Base-by-base conservation (phyloP, 768 basidiomycete genomes). In the Rhodosporidiobolus odoratus region DNA sequence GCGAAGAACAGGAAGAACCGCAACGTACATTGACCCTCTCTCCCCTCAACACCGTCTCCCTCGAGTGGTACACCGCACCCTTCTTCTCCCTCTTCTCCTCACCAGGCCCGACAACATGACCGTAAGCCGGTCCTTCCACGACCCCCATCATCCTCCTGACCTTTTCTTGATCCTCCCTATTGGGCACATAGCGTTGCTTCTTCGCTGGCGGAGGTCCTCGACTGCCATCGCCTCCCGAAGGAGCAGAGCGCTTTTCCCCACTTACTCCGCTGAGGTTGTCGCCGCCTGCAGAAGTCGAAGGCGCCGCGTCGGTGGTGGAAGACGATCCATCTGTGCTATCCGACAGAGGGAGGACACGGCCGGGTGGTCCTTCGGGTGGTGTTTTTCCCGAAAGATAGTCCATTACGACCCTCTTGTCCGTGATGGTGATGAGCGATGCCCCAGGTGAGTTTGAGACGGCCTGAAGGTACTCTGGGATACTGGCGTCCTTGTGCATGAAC, bases 401-500 rank as follows among this genome's bases (percentile, higher is more conserved):
- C 43, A 91, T 86, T 0, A 95, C 87, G 54, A 83, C 83, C 81
- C 90, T 91, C 71, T 93, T 83, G 80, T 96, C 93, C 4, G 91
- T 91, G 41, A 92, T 86, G 74, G 89, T 87, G 47, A 97, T 91
- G 78, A 92, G 85, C 3, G 85, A 82, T 38, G 92, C 80, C 1
- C 90, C 89, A n/a, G n/a, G n/a, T n/a, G n/a, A 52, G 84, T 84
- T 76, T 89, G 89, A 64, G 90, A 83, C 3, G 88, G 88, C 75
- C 77, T 88, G 89, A 86, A 95, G 87, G 81, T 98, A 98, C 73
- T 94, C 91, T 23, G 88, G 89, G 38, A 87, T 86, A 0, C 86
- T 83, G 0, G 86, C 85, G 78, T 91, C 89, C 56, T 85, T 83
- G 40, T 89, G 83, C 6, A 87, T 81, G 89, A 88, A 98, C 37